These are phyloP conservation scores for Voacanga thouarsii DNA, from an alignment of 257 asterid species.

Conservation along the genomic window DNA sequence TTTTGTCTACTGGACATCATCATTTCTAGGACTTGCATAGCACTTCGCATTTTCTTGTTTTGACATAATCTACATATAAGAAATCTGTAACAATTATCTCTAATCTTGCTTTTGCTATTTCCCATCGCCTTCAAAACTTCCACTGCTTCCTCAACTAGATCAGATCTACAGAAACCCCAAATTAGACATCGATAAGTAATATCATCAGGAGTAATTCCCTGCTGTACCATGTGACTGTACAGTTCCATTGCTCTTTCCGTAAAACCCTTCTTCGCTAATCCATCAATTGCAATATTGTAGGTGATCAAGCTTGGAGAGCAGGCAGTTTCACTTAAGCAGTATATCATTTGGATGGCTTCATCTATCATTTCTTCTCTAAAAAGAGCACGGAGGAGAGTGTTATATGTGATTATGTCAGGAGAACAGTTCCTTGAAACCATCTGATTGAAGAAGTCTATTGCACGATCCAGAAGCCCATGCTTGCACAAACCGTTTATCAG, in stretches of 20 bases:
- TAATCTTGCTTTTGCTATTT: constrained; percentile 31
- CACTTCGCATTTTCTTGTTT: constrained; percentile 52
- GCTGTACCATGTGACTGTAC: constrained; percentile 53
- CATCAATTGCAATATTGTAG: constrained; percentile 76
- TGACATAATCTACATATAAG: constrained; percentile 60
- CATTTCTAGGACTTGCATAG: constrained; percentile 53
- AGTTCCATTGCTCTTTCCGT: constrained; percentile 71
- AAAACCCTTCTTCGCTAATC: constrained; percentile 61
- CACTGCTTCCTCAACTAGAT: constrained; percentile 69
- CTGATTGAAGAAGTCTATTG: constrained; percentile 57
- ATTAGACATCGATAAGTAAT: constrained; percentile 73
- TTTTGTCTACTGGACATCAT: constrained; percentile 40
- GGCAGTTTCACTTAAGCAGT: constrained; percentile 31
- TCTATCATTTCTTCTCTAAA: constrained; percentile 60
- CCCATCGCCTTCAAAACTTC: constrained; percentile 57
- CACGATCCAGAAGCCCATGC: constrained; percentile 61
- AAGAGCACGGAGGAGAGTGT: constrained; percentile 70
- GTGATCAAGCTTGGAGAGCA: constrained; percentile 64
- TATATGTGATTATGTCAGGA: constrained; percentile 78
- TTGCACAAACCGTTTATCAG: constrained; percentile 77
- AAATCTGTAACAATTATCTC: constrained; percentile 74
- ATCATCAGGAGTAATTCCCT: constrained; percentile 67
- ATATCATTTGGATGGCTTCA: constrained; percentile 58
- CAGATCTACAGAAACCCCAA: constrained; percentile 80
- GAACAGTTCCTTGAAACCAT: constrained; percentile 48